Evolutionary conservation across 108 stramenopile species (phyloP).

Genomic region (Nitzschia inconspicua): DNA sequence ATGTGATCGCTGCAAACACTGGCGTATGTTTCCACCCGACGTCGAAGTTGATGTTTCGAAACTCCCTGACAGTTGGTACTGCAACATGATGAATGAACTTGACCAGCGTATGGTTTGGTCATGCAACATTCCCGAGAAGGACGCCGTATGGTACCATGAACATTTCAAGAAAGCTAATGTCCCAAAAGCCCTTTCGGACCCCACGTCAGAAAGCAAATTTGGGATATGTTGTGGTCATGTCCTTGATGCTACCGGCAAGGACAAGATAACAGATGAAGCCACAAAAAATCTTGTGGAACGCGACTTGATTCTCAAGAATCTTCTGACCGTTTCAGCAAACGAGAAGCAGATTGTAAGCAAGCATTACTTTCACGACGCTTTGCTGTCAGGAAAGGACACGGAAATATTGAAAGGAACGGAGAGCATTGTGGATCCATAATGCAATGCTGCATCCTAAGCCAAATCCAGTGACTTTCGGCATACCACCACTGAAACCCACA

Average conservation of each 20-base stretch:
- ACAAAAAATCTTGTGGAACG: constrained; percentile 5
- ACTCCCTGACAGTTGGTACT: constrained; percentile 36
- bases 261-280: constrained; percentile 8
- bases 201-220: no score
- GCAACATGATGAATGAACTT: constrained; percentile 26
- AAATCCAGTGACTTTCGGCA: no score
- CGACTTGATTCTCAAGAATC: constrained; percentile 16
- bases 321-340: constrained; percentile 3
- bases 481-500: no score
- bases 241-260: background rate
- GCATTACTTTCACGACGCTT: constrained; percentile 29
- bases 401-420: background rate
- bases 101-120: constrained; percentile 17
- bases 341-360: constrained; percentile 17
- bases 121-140: constrained; percentile 26
- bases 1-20: constrained; percentile 50
- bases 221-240: no score
- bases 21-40: constrained; percentile 37
- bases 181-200: background rate
- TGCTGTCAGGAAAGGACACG: constrained; percentile 3
- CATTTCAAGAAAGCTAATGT: constrained; percentile 15
- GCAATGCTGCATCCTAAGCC: no score
- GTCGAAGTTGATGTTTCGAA: background rate
- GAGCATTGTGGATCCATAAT: background rate
- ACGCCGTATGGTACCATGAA: constrained; percentile 28